phyloP scores from a whole-genome alignment of 1,139 yeast genomes.

The Geotrichum armillariae region DNA sequence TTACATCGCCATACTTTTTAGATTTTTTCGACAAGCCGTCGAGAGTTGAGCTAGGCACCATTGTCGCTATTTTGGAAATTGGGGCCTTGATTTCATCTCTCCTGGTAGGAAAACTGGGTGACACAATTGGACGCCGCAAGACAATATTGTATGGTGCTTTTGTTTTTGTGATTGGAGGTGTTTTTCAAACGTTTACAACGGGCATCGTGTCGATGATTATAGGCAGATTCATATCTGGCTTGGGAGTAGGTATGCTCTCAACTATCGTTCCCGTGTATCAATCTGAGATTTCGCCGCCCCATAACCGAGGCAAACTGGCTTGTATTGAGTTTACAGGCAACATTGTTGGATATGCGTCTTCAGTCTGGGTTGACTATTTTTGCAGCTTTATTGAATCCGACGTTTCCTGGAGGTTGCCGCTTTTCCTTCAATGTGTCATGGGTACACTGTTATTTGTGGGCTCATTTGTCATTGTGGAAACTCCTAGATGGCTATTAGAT shows the following conservation, averaged over 20 bases:
- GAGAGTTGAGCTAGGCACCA: constrained; percentile 52
- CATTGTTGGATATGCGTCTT: constrained; percentile 77
- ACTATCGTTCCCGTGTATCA: constrained; percentile 93
- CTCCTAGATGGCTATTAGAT: constrained; percentile 86
- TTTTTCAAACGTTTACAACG: constrained; percentile 57
- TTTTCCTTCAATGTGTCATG: constrained; percentile 71
- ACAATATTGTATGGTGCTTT: constrained; percentile 56
- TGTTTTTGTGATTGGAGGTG: constrained; percentile 62
- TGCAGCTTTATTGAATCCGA: constrained; percentile 61
- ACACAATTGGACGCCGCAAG: constrained; percentile 62
- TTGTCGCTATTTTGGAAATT: constrained; percentile 67
- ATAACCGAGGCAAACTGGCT: constrained; percentile 82
- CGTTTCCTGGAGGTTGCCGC: constrained; percentile 76
- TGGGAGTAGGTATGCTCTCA: constrained; percentile 78
- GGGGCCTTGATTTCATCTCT: constrained; percentile 72
- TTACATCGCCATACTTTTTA: constrained; percentile 56
- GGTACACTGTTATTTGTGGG: constrained; percentile 71
- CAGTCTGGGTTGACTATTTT: constrained; percentile 88
- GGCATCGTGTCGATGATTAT: constrained; percentile 63
- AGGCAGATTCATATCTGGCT: constrained; percentile 73
- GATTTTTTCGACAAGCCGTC: constrained; percentile 45
- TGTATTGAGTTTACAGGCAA: constrained; percentile 93
- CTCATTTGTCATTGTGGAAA: constrained; percentile 74
- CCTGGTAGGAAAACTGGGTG: constrained; percentile 60
- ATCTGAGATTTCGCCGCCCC: constrained; percentile 88